These are phyloP conservation scores for Anthracocystis setariae DNA, from an alignment of 1,284 basidiomycete species.

Conservation along the genomic window DNA sequence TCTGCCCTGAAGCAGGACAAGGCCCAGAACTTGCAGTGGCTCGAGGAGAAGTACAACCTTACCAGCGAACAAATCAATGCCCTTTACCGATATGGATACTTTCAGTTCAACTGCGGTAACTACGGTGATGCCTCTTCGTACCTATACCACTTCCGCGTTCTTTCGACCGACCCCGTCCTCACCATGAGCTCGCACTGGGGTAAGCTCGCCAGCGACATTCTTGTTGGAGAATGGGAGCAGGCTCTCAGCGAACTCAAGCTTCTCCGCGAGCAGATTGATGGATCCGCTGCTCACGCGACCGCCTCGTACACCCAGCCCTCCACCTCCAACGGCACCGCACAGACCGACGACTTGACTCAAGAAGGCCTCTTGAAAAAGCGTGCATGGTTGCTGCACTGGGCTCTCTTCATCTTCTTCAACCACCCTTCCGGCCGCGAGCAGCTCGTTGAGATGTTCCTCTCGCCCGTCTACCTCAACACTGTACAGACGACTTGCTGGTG, in stretches of 20 bases:
- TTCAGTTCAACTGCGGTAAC: slow-evolving; percentile 96
- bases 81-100: slow-evolving; percentile 96
- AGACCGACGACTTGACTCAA: slow-evolving; percentile 53
- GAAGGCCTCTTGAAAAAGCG: slow-evolving; percentile 87
- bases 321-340: slow-evolving; percentile 35
- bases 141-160: slow-evolving; percentile 96
- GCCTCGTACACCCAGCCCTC: slow-evolving; percentile 43
- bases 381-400: slow-evolving; percentile 97
- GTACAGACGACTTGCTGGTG: slow-evolving; percentile 96
- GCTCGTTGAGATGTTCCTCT: slow-evolving; percentile 94
- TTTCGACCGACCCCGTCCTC: slow-evolving; percentile 90
- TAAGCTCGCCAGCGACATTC: slow-evolving; percentile 94
- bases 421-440: slow-evolving; percentile 90
- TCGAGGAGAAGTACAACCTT: slow-evolving; percentile 93
- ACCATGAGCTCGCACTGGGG: slow-evolving; percentile 97
- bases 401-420: slow-evolving; percentile 97
- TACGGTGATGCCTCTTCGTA: slow-evolving; percentile 96
- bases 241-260: slow-evolving; percentile 93
- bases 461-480: slow-evolving; percentile 95
- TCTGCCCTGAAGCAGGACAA: slow-evolving; percentile 87
- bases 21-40: slow-evolving; percentile 91
- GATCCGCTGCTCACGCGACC: slow-evolving; percentile 45
- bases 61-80: slow-evolving; percentile 93
- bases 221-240: slow-evolving; percentile 92
- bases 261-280: slow-evolving; percentile 89